These are phyloP conservation scores for Anthracocystis setariae DNA, from an alignment of 1,284 basidiomycete genomes.

Conservation along the genomic window DNA sequence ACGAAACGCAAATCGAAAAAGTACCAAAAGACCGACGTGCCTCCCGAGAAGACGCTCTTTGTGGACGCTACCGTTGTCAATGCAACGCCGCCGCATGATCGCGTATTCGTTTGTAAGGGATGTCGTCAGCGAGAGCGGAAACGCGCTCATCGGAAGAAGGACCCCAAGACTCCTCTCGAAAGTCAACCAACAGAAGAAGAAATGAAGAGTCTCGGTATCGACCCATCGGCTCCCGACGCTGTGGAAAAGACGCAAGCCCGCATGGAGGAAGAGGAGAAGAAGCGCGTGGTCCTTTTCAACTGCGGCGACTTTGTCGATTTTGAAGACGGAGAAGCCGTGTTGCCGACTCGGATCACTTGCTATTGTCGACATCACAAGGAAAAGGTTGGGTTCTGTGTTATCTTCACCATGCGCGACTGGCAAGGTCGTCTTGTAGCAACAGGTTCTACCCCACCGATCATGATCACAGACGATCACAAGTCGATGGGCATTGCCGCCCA, in stretches of 20 bases:
- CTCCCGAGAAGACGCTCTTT: conserved; percentile 64
- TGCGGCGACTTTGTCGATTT: conserved; percentile 92
- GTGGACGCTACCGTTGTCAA: conserved; percentile 65
- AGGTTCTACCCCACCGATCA: conserved; percentile 85
- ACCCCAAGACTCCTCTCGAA: conserved; percentile 39
- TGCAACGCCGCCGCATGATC: conserved; percentile 79
- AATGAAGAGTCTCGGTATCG: conserved; percentile 59
- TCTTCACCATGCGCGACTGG: conserved; percentile 86
- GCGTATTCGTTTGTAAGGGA: conserved; percentile 75
- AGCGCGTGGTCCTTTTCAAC: conserved; percentile 76
- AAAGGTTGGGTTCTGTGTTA: conserved; percentile 92
- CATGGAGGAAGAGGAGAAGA: conserved; percentile 64
- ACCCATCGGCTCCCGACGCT: conserved; percentile 56
- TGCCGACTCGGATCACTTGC: conserved; percentile 96
- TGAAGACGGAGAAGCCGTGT: conserved; percentile 82
- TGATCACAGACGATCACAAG: conserved; percentile 95
- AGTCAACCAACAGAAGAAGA: conserved; percentile 57
- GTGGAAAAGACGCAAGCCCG: conserved; percentile 46
- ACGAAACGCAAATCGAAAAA: conserved; percentile 75
- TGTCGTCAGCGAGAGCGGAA: conserved; percentile 75
- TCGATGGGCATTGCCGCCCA: conserved; percentile 73
- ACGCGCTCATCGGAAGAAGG: conserved; percentile 63
- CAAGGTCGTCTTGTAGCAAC: conserved; percentile 83
- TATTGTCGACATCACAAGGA: conserved; percentile 99
- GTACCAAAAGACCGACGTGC: conserved; percentile 70